Base-by-base conservation (phyloP, 331 rosid species). In the Dryas integrifolia region DNA sequence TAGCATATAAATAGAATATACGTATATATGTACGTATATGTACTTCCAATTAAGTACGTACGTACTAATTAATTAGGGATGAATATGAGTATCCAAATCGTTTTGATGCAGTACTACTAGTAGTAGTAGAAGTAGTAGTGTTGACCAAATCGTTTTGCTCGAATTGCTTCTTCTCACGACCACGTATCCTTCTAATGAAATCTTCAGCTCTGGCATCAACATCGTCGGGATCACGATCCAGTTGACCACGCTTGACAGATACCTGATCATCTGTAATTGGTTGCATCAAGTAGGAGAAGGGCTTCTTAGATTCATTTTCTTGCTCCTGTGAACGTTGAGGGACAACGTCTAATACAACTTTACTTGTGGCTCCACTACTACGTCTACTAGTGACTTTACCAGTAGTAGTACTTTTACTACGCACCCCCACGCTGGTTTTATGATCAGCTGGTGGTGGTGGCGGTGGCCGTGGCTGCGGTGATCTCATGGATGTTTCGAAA, bases 121-220 rank as follows among this genome's bases (percentile, higher is more conserved):
- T 39, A 16, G 58, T 51, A 4, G 21, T 51, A 51, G 2, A 12
- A 13, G 7, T 14, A 14, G 18, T 8, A 15, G 10, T 53, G 58
- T 53, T 53, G 21, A 16, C 7, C 21, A 7, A 7, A 5, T 8
- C 40, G 45, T 3, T 7, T 30, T 30, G 39, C 46, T 72, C 9
- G 38, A 15, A 15, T 47, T 72, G 49, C 39, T 11, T 70, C 46
- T n/a, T 67, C 8, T 58, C 41, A 13, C 30, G 69, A 9, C 52
- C 64, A 58, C 52, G 85, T 40, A 47, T 70, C 58, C 73, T 72
- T 47, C 46, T 52, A 58, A 84, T 82, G 70, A 74, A 80, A 0
- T 44, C 73, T 35, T 3, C 26, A 51, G 85, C 87, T 62, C 39
- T 45, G 4, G 4, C 44, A 56, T 79, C 66, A 48, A 84, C 61